Percentiles rank a stretch among this genome's conserved stretches.
phyloP scores from a whole-genome alignment of 495 filamentous ascomycete species.

The Diplogelasinospora grovesii region DNA sequence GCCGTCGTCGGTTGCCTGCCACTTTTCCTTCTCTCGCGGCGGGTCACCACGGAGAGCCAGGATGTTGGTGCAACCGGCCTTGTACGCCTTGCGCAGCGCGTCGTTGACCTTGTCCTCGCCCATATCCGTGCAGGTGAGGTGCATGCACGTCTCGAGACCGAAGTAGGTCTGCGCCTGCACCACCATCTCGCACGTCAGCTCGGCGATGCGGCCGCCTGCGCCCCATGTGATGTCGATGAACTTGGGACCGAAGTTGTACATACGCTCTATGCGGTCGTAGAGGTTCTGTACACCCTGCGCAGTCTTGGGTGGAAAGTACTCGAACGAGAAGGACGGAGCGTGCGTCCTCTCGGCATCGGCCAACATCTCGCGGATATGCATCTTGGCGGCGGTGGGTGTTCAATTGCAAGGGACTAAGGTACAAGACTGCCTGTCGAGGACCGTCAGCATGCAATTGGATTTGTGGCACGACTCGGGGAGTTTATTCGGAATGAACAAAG shows the following conservation, averaged over 20 bases:
- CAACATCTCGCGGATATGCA: constrained; percentile 91
- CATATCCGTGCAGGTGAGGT: constrained; percentile 99
- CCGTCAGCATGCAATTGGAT: background rate
- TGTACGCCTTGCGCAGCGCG: constrained; percentile 82
- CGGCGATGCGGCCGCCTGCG: constrained; percentile 82
- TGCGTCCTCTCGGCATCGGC: constrained; percentile 68
- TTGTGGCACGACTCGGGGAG: background rate
- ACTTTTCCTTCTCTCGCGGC: constrained; percentile 88
- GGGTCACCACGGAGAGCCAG: constrained; percentile 92
- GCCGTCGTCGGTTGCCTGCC: constrained; percentile 76
- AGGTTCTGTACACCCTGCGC: constrained; percentile 98
- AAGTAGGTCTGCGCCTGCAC: constrained; percentile 93
- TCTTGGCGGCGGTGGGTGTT: constrained; percentile 24
- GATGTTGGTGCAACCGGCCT: constrained; percentile 96
- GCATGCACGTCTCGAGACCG: constrained; percentile 98
- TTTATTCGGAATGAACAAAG: background rate
- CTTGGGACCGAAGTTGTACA: constrained; percentile 86
- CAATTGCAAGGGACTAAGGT: background rate
- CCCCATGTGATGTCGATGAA: constrained; percentile 99
- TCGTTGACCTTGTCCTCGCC: constrained; percentile 81
- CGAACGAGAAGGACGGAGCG: constrained; percentile 90
- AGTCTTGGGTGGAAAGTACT: constrained; percentile 99
- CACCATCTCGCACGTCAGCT: constrained; percentile 97
- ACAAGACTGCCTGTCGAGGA: background rate
- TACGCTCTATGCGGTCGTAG: constrained; percentile 98